A percentile compares a stretch with the other conserved stretches of the same genome.
These are phyloP conservation scores for Conticribra weissflogii DNA, from an alignment of 108 stramenopile species.

Conservation along the genomic window DNA sequence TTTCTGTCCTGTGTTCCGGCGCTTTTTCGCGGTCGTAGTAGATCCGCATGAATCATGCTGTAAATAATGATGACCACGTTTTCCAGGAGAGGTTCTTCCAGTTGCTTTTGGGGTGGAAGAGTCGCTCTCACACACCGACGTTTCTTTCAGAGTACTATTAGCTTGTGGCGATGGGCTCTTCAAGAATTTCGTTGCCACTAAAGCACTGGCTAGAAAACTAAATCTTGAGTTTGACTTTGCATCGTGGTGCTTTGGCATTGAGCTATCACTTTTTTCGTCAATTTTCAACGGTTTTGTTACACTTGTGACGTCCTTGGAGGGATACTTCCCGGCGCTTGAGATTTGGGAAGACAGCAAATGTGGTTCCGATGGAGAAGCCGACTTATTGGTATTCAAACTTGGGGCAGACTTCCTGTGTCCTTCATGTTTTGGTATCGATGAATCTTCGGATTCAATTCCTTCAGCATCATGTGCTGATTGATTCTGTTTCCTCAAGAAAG, in stretches of 20 bases:
- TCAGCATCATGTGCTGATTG: too few relatives aligned
- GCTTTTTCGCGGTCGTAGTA: slow-evolving; percentile 5
- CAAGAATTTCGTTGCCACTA: slow-evolving; percentile 25
- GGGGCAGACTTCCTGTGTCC: too few relatives aligned
- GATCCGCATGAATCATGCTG: slow-evolving; percentile 24
- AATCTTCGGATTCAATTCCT: too few relatives aligned
- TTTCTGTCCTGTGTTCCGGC: neutral
- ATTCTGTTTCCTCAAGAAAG: slow-evolving; percentile 8
- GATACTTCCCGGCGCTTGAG: too few relatives aligned
- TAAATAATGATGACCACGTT: slow-evolving; percentile 9
- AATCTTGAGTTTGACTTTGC: neutral
- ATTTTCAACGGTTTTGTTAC: neutral
- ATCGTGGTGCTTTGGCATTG: slow-evolving; percentile 5
- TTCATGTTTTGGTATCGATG: too few relatives aligned
- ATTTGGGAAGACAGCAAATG: too few relatives aligned
- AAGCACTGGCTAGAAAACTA: slow-evolving; percentile 23
- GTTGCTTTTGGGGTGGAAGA: slow-evolving; percentile 3
- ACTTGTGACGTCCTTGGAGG: too few relatives aligned
- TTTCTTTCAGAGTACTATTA: neutral
- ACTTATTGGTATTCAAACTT: too few relatives aligned
- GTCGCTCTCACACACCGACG: neutral
- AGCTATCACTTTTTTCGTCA: neutral
- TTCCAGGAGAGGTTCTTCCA: slow-evolving; percentile 2
- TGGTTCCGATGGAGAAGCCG: too few relatives aligned
- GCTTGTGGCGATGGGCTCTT: slow-evolving; percentile 4